Evolutionary conservation across 106 monocot species (phyloP).

Genomic region (Iris macrosiphon): DNA sequence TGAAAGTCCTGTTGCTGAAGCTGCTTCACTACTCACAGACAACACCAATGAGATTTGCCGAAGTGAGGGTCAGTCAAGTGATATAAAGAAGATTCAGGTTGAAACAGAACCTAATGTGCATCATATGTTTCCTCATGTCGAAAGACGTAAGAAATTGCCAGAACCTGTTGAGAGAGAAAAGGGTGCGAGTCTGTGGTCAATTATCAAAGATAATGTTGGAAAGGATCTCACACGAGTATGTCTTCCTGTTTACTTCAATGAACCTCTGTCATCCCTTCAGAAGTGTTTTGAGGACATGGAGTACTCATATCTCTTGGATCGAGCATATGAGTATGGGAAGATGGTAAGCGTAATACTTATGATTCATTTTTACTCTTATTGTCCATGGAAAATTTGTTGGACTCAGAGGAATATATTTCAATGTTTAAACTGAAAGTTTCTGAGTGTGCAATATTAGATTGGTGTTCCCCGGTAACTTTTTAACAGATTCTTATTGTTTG

Average conservation of each 20-base stretch:
- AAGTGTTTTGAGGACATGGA: constrained; percentile 84
- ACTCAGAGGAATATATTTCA: too few species aligned
- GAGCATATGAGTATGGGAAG: constrained; percentile 60
- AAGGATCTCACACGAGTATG: constrained; percentile 93
- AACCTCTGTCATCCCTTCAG: constrained; percentile 75
- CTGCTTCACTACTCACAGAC: neutral
- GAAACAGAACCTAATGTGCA: constrained; percentile 4
- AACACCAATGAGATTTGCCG: neutral
- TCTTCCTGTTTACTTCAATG: constrained; percentile 92
- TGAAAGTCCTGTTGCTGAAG: constrained; percentile 21
- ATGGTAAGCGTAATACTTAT: constrained; percentile 22
- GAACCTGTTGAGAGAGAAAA: constrained; percentile 77
- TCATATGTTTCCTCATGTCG: constrained; percentile 14
- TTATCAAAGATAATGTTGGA: constrained; percentile 94
- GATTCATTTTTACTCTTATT: neutral
- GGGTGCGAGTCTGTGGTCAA: constrained; percentile 89
- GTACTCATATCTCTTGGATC: constrained; percentile 63
- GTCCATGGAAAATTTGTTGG: too few species aligned
- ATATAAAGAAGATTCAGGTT: neutral
- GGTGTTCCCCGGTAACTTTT: too few species aligned
- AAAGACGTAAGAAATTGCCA: constrained; percentile 68
- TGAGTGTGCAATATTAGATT: too few species aligned
- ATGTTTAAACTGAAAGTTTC: too few species aligned
- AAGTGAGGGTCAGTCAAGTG: constrained; percentile 2
- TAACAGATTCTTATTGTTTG: too few species aligned